phyloP scores from a whole-genome alignment of 495 filamentous ascomycete genomes.

The Astrothelium subdiscretum region DNA sequence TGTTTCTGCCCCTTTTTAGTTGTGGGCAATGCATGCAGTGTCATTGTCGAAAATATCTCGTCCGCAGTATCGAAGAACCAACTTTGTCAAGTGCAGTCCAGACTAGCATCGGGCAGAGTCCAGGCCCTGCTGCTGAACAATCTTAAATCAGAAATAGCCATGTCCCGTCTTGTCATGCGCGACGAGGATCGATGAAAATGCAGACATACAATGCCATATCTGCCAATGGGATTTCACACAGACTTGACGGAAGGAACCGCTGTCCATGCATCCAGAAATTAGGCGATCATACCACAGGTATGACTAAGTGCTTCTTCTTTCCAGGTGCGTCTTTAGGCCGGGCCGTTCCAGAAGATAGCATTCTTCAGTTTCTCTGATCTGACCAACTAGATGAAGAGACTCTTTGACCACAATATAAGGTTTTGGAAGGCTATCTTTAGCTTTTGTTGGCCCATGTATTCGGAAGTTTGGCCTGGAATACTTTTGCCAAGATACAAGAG shows the following conservation, averaged over 20 bases:
- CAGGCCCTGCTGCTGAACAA: conserved; percentile 2
- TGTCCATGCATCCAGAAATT: not conserved
- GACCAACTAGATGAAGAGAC: not conserved
- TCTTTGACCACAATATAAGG: not conserved
- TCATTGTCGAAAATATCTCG: conserved; percentile 1
- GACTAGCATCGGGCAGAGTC: not conserved
- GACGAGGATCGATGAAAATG: not conserved
- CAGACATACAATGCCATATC: not conserved
- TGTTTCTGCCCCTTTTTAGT: not conserved
- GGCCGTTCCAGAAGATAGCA: not conserved
- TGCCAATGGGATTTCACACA: not conserved
- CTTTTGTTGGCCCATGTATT: conserved; percentile 1
- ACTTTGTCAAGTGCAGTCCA: not conserved
- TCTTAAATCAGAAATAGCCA: conserved; percentile 1
- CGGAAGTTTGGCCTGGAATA: not conserved
- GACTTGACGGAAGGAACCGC: not conserved
- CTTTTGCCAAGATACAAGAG: conserved; percentile 1
- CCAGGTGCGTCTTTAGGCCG: not conserved
- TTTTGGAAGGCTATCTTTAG: not conserved
- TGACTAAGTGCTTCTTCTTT: not conserved
- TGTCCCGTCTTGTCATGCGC: not conserved
- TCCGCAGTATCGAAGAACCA: not conserved
- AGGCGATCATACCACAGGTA: not conserved
- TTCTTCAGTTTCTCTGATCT: not conserved
- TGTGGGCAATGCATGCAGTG: not conserved